Base-by-base conservation (phyloP, 108 stramenopile species). In the Pelagomonas calceolata region DNA sequence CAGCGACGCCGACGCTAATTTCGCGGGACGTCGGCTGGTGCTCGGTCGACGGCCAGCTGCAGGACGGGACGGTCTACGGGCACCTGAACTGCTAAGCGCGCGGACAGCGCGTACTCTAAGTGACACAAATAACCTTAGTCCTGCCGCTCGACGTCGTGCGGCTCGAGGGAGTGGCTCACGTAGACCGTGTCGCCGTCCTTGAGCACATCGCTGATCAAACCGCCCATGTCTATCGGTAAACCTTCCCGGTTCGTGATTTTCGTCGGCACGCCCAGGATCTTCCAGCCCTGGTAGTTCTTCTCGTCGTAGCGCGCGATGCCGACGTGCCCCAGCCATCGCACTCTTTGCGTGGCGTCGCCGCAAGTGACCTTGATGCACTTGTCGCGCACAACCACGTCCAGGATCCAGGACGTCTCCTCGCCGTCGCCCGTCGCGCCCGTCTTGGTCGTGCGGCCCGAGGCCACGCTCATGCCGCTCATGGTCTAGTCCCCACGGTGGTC, bases 251-350 rank as follows among this genome's bases (percentile, higher is more conserved):
- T 16, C 4, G 63, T 71, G 16, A 64, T 17, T 15, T 64, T 32
- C 18, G 71, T 71, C 63, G 73, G 73, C n/a, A 74, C 66, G 18
- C 73, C 73, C 26, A 74, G 34, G 26, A 26, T 29, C 67, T 74
- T 74, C 73, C 73, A 74, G 9, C 73, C 73, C 26, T 74, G 73
- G 32, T 31, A 67, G 12, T 14, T 12, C 14, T 17, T 32, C 4
- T 74, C 73, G 51, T 68, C 67, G 66, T 66, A 74, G 31, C 68
- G 73, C 31, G 73, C 73, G 37, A 74, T 74, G 44, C n/a, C 73
- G 4, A 74, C 73, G 31, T 74, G 66, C 34, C 64, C 73, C 26
- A 74, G 46, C 73, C 73, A 74, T 30, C 36, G 5, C 17, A 74
- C 66, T 30, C 73, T n/a, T 36, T 74, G 73, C 34, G 30, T 69